A percentile compares a stretch with the other conserved stretches of the same genome.
phyloP scores from a whole-genome alignment of 208 protist genomes.

The Acanthamoeba comandoni region DNA sequence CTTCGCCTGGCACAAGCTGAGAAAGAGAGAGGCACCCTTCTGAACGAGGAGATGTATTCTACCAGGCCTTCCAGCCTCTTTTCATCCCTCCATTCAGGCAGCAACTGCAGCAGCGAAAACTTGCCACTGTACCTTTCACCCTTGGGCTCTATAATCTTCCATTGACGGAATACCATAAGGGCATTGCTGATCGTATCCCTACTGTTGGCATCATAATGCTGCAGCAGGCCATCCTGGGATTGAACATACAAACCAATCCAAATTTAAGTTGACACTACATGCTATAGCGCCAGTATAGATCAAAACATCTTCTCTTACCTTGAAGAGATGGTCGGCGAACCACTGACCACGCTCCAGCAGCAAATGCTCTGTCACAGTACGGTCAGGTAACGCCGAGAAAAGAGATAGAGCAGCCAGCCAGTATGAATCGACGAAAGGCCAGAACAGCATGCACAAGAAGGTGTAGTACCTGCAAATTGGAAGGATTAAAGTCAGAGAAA shows the following conservation, averaged over 20 bases:
- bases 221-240: conserved; percentile 30
- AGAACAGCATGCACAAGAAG: conserved; percentile 73
- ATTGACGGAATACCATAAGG: conserved; percentile 59
- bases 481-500: not conserved
- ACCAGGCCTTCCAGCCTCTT: conserved; percentile 60
- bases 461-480: conserved; percentile 28
- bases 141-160: conserved; percentile 7
- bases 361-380: conserved; percentile 39
- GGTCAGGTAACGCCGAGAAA: conserved; percentile 56
- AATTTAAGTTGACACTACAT: no score
- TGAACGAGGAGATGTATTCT: conserved; percentile 29
- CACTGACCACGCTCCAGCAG: conserved; percentile 60
- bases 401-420: conserved; percentile 55
- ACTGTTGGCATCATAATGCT: conserved; percentile 66
- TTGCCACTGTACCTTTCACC: conserved; percentile 11
- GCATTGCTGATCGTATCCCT: conserved; percentile 63
- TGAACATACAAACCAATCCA: not conserved
- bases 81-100: conserved; percentile 40
- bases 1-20: no score
- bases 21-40: conserved; percentile 12
- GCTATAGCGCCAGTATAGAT: no score
- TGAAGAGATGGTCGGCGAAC: conserved; percentile 70
- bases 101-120: conserved; percentile 40
- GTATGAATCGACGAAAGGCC: conserved; percentile 75
- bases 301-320: conserved; percentile 11